A percentile compares a stretch with the other conserved stretches of the same genome.
Conservation (phyloP, 257 asterid genomes). For the Nicotiana knightiana region DNA sequence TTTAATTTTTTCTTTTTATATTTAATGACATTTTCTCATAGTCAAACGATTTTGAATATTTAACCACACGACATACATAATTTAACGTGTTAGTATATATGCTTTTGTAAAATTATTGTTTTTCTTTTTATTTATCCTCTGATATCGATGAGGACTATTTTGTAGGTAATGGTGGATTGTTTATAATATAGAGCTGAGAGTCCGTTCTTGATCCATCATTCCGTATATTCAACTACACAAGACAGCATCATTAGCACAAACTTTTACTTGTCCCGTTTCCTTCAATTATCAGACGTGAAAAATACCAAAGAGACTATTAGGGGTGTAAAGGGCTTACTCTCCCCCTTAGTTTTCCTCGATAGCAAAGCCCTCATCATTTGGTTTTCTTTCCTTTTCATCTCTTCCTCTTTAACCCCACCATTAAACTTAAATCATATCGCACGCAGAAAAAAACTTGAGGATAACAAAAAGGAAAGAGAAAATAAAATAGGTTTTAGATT, state of each 20-base stretch:
- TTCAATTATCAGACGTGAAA: slow-evolving; percentile 11
- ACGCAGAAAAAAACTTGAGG: background rate
- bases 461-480: background rate
- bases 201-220: slow-evolving; percentile 25
- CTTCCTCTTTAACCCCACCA: slow-evolving; percentile 1
- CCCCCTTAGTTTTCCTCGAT: background rate
- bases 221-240: slow-evolving; percentile 30
- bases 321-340: background rate
- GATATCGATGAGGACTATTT: background rate
- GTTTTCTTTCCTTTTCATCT: slow-evolving; percentile 2
- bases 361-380: slow-evolving; percentile 30
- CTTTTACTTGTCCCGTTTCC: slow-evolving; percentile 36
- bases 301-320: background rate
- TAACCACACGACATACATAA: background rate
- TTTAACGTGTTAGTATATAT: background rate
- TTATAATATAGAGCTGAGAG: background rate
- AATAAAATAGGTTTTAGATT: background rate
- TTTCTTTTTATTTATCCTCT: background rate
- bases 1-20: too few species aligned
- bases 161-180: background rate
- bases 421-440: background rate
- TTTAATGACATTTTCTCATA: background rate
- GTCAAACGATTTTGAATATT: background rate
- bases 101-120: background rate
- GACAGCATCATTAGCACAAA: slow-evolving; percentile 52